Percentiles rank a stretch among this genome's conserved stretches.
phyloP scores from a whole-genome alignment of 345 rosid genomes.

The Hirschfeldia incana region DNA sequence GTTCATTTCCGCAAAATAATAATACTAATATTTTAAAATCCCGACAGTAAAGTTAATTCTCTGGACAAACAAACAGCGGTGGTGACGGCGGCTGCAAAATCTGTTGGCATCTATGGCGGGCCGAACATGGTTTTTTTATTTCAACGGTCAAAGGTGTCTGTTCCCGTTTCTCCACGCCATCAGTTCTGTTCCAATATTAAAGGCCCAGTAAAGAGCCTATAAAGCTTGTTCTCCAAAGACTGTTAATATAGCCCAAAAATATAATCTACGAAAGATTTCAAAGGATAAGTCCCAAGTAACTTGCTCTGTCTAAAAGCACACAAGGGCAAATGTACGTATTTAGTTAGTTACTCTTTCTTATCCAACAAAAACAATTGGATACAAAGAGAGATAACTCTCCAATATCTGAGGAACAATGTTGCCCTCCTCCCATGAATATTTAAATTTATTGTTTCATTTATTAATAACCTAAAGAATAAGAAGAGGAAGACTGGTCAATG shows the following conservation, averaged over 20 bases:
- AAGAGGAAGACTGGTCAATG: not conserved
- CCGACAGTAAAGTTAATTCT: not conserved
- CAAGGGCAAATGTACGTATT: not conserved
- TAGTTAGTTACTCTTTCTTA: not conserved
- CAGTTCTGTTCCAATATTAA: not conserved
- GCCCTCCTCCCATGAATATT: not conserved
- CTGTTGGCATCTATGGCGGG: conserved; percentile 5
- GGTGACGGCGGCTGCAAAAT: not conserved
- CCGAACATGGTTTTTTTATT: not conserved
- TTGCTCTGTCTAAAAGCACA: not conserved
- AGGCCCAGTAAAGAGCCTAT: not conserved
- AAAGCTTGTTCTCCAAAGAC: not conserved
- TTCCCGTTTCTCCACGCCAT: not conserved
- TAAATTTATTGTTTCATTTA: not conserved
- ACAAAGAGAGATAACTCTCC: not conserved
- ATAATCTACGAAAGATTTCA: not conserved
- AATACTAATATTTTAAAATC: not conserved
- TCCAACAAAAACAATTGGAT: not conserved
- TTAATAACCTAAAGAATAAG: not conserved
- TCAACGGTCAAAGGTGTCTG: not conserved
- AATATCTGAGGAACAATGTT: not conserved
- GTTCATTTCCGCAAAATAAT: not conserved
- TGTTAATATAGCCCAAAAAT: not conserved
- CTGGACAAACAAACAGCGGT: not conserved
- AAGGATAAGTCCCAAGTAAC: not conserved